These are phyloP conservation scores for Tuber magnatum DNA, from an alignment of 495 filamentous ascomycete species.

Conservation along the genomic window DNA sequence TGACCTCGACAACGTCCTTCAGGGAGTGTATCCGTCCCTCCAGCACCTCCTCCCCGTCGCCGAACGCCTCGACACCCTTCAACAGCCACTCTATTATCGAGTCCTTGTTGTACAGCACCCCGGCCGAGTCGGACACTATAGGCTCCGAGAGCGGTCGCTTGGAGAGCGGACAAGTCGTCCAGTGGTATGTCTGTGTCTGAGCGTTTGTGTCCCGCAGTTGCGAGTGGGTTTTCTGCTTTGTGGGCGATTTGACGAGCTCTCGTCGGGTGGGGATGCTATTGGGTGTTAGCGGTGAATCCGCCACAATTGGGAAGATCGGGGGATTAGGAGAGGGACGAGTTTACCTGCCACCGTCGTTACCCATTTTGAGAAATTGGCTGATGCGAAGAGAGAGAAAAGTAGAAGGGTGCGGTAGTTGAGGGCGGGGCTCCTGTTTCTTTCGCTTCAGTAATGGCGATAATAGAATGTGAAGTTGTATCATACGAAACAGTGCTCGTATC, in stretches of 20 bases:
- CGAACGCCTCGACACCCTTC: slow-evolving; percentile 51
- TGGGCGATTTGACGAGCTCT: slow-evolving; percentile 87
- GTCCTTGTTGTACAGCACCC: slow-evolving; percentile 92
- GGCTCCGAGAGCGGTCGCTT: slow-evolving; percentile 63
- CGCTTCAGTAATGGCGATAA: neutral
- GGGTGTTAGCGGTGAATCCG: slow-evolving; percentile 11
- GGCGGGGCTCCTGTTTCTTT: neutral
- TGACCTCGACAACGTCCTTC: slow-evolving; percentile 82
- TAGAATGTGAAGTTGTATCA: neutral
- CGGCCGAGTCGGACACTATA: slow-evolving; percentile 75
- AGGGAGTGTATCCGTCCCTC: slow-evolving; percentile 69
- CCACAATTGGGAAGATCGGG: neutral
- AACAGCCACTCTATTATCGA: slow-evolving; percentile 75
- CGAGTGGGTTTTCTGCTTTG: slow-evolving; percentile 69
- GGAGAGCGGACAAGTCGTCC: slow-evolving; percentile 79
- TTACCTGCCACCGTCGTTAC: slow-evolving; percentile 83
- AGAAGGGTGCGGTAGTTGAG: neutral
- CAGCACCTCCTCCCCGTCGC: slow-evolving; percentile 60
- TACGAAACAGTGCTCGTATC: neutral
- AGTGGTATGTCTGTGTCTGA: slow-evolving; percentile 75
- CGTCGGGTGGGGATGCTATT: slow-evolving; percentile 81
- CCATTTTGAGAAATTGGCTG: slow-evolving; percentile 52
- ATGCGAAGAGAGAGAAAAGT: neutral
- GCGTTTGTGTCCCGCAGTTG: slow-evolving; percentile 82
- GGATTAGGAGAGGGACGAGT: slow-evolving; percentile 35